These are phyloP conservation scores for Fraxinus dipetala DNA, from an alignment of 305 asterid genomes.

Conservation along the genomic window DNA sequence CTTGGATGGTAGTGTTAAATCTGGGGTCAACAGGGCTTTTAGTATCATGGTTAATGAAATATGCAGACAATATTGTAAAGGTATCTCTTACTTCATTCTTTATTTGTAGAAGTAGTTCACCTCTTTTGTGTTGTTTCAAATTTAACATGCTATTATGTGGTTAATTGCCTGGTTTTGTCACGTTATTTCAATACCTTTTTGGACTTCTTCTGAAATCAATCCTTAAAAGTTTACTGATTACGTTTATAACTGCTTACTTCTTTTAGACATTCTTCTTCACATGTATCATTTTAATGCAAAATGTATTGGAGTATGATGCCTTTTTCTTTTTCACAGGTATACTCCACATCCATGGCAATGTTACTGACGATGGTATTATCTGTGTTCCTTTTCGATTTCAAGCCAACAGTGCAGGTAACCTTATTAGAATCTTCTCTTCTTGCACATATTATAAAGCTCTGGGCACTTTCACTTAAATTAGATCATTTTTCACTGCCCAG, in stretches of 20 bases:
- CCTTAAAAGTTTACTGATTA: not conserved
- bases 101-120: not conserved
- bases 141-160: not conserved
- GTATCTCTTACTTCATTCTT: conserved; percentile 30
- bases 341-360: conserved; percentile 98
- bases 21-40: conserved; percentile 90
- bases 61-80: conserved; percentile 96
- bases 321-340: conserved; percentile 51
- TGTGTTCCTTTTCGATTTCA: conserved; percentile 76
- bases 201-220: not conserved
- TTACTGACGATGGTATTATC: conserved; percentile 81
- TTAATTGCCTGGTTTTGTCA: not conserved
- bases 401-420: conserved; percentile 76
- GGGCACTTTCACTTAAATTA: not conserved
- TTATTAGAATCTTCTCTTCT: not conserved
- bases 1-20: conserved; percentile 93
- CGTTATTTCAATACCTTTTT: not conserved
- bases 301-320: not conserved
- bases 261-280: not conserved
- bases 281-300: not conserved
- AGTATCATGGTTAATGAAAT: conserved; percentile 96
- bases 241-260: not conserved
- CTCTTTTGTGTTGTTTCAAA: not conserved
- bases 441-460: conserved; percentile 9
- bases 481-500: not conserved